Evolutionary conservation across 2,329 filamentous ascomycete species (phyloP).

Genomic region (Fusarium sp.): DNA sequence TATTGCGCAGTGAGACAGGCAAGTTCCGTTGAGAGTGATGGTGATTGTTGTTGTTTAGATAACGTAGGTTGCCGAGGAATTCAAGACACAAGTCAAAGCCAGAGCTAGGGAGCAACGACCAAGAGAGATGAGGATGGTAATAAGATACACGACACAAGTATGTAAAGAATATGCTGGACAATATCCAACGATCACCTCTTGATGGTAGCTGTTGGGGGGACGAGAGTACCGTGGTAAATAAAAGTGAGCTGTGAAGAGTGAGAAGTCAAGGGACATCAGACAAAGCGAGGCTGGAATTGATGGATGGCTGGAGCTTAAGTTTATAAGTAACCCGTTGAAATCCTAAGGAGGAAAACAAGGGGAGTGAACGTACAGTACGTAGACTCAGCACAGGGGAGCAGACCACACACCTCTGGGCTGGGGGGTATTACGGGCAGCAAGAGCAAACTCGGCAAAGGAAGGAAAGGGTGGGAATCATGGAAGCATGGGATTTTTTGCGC

Average conservation of each 20-base stretch:
- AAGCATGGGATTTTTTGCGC: slow-evolving; percentile 50
- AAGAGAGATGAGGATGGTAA: slow-evolving; percentile 1
- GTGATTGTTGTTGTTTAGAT: slow-evolving; percentile 22
- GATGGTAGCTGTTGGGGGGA: slow-evolving; percentile 5
- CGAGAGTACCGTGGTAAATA: background rate
- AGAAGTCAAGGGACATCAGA: slow-evolving; percentile 31
- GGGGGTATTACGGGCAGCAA: slow-evolving; percentile 14
- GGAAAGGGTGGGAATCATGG: slow-evolving; percentile 45
- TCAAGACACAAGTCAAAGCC: slow-evolving; percentile 15
- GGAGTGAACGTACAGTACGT: slow-evolving; percentile 28
- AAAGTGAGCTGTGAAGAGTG: slow-evolving; percentile 18
- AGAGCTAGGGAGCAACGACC: slow-evolving; percentile 14
- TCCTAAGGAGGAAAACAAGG: slow-evolving; percentile 33
- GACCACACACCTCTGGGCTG: slow-evolving; percentile 4
- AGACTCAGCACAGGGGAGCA: background rate
- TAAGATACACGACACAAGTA: slow-evolving; percentile 3
- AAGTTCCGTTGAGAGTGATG: slow-evolving; percentile 8
- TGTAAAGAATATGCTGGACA: background rate
- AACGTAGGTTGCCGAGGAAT: slow-evolving; percentile 26
- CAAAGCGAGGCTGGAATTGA: slow-evolving; percentile 33
- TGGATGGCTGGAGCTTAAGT: slow-evolving; percentile 44
- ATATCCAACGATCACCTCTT: slow-evolving; percentile 12
- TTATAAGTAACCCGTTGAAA: slow-evolving; percentile 41
- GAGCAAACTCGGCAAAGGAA: slow-evolving; percentile 31
- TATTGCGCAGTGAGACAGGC: slow-evolving; percentile 8